These are phyloP conservation scores for Sistotremastrum niveocremeum DNA, from an alignment of 768 basidiomycete genomes.

Conservation along the genomic window DNA sequence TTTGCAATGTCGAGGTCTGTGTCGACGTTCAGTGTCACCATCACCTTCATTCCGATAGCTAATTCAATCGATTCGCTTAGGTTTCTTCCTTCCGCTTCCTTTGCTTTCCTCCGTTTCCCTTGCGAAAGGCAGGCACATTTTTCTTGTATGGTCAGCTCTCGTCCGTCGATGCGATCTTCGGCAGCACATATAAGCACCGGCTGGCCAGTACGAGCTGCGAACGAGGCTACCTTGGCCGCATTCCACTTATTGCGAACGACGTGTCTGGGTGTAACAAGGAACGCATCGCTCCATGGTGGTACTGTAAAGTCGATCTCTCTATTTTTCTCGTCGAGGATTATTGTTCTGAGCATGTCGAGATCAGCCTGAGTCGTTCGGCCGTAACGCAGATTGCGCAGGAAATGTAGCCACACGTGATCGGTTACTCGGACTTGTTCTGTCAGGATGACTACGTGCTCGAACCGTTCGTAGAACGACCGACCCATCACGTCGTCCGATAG, in stretches of 20 bases:
- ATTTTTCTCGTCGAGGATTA: too few relatives aligned
- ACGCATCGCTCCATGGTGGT: constrained; percentile 19
- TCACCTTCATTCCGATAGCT: constrained; percentile 23
- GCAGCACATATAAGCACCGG: constrained; percentile 17
- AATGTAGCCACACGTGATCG: constrained; percentile 18
- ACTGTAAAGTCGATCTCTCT: constrained; percentile 13
- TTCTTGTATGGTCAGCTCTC: constrained; percentile 4
- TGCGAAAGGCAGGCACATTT: neutral
- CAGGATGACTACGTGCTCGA: constrained; percentile 23
- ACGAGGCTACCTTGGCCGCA: constrained; percentile 10
- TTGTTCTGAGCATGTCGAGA: constrained; percentile 13
- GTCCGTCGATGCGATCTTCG: constrained; percentile 14
- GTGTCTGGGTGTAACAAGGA: constrained; percentile 26
- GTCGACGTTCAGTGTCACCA: constrained; percentile 23
- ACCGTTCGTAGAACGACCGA: constrained; percentile 14
- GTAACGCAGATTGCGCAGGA: constrained; percentile 16
- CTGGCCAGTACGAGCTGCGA: constrained; percentile 11
- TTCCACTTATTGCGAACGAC: constrained; percentile 25
- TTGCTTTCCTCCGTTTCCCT: constrained; percentile 1
- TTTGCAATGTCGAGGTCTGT: constrained; percentile 28
- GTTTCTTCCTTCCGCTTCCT: constrained; percentile 5
- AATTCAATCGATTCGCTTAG: constrained; percentile 15
- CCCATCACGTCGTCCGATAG: constrained; percentile 12
- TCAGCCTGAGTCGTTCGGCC: constrained; percentile 16
- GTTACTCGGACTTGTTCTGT: constrained; percentile 22